Conservation (phyloP, 1,284 basidiomycete genomes). For the Trichosporon faecale region DNA sequence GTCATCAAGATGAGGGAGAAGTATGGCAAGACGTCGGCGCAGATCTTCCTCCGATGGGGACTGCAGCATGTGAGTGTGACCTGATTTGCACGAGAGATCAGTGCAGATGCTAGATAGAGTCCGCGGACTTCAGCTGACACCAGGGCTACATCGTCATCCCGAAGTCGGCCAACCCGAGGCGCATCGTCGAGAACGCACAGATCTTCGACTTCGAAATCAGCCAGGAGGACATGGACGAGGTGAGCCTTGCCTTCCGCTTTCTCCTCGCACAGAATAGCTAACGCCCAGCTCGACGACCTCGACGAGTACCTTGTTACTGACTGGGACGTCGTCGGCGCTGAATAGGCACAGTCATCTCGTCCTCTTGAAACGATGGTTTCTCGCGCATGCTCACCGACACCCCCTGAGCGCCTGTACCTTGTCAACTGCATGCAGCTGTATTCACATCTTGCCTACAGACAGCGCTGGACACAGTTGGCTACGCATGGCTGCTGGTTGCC, state of each 20-base stretch:
- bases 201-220: slow-evolving; percentile 55
- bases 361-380: too few species aligned
- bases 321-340: slow-evolving; percentile 50
- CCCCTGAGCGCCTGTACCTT: neutral
- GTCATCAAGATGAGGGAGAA: slow-evolving; percentile 47
- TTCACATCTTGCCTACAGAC: neutral
- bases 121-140: too few species aligned
- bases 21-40: slow-evolving; percentile 50
- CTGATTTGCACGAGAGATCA: neutral
- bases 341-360: neutral
- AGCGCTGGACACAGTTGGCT: too few species aligned
- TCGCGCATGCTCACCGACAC: too few species aligned
- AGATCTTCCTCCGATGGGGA: slow-evolving; percentile 57
- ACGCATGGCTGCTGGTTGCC: too few species aligned
- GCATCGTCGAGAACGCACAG: slow-evolving; percentile 55
- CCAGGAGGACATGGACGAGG: slow-evolving; percentile 53
- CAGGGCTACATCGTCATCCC: slow-evolving; percentile 55
- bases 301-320: slow-evolving; percentile 15
- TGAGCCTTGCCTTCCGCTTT: slow-evolving; percentile 27
- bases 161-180: slow-evolving; percentile 54
- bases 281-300: slow-evolving; percentile 11
- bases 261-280: too few species aligned
- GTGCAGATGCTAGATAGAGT: too few species aligned
- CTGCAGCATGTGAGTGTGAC: slow-evolving; percentile 52
- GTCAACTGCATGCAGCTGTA: neutral